These are phyloP conservation scores for Aspergillus sp. DNA, from an alignment of 2,329 filamentous ascomycete species.

Conservation along the genomic window DNA sequence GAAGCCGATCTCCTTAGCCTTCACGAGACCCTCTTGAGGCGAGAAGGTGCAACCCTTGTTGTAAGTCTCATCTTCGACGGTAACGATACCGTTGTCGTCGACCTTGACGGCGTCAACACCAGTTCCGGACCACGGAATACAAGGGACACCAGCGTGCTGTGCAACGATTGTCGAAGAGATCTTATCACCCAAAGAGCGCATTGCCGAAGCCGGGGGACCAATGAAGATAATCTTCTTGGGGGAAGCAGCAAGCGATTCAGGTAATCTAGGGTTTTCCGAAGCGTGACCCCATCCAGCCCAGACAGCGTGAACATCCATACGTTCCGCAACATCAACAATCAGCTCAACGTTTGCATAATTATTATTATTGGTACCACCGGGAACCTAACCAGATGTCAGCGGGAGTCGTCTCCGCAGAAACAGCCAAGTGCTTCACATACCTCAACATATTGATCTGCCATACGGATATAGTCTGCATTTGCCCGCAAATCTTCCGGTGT, in stretches of 20 bases:
- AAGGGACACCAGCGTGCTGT: conserved; percentile 92
- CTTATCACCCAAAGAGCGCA: conserved; percentile 98
- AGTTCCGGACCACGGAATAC: conserved; percentile 98
- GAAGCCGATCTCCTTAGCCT: conserved; percentile 88
- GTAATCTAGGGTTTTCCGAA: conserved; percentile 96
- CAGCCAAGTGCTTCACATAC: too few relatives aligned
- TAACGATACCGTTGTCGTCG: conserved; percentile 82
- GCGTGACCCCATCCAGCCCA: conserved; percentile 99
- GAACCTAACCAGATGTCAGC: conserved; percentile 48
- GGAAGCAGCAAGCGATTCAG: conserved; percentile 90
- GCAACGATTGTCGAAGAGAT: conserved; percentile 99
- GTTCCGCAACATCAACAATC: conserved; percentile 97
- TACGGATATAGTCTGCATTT: conserved; percentile 98
- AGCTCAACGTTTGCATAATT: conserved; percentile 99
- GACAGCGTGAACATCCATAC: conserved; percentile 96
- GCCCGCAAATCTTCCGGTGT: conserved; percentile 95
- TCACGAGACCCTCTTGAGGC: conserved; percentile 82
- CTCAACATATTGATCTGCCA: conserved; percentile 99
- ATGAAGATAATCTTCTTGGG: conserved; percentile 99
- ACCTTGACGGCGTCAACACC: conserved; percentile 78
- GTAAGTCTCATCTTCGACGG: conserved; percentile 81
- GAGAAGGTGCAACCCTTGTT: conserved; percentile 85
- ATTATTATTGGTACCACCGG: conserved; percentile 99
- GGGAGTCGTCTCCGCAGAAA: too few relatives aligned
- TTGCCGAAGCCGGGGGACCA: conserved; percentile 92